A percentile compares a stretch with the other conserved stretches of the same genome.
Conservation (phyloP, 2,329 filamentous ascomycete species). For the Xylaria polymorpha region DNA sequence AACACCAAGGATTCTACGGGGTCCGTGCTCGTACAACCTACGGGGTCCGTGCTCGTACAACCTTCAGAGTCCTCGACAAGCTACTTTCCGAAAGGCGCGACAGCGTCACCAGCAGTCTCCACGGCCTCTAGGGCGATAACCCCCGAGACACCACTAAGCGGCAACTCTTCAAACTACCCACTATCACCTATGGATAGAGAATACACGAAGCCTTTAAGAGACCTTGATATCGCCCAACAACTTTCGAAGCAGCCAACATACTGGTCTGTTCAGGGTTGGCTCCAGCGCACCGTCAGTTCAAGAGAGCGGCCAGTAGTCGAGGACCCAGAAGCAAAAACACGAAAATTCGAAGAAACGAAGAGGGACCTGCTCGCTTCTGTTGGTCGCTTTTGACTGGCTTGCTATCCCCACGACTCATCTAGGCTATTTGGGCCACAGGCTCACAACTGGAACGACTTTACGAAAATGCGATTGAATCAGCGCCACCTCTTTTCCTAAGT, state of each 20-base stretch:
- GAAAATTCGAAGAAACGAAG: constrained; percentile 61
- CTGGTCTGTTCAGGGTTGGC: constrained; percentile 47
- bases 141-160: constrained; percentile 19
- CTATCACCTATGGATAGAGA: constrained; percentile 47
- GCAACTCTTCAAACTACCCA: constrained; percentile 40
- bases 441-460: constrained; percentile 25
- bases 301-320: constrained; percentile 34
- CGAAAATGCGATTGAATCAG: constrained; percentile 13
- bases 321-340: constrained; percentile 52
- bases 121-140: not conserved
- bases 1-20: constrained; percentile 2
- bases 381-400: constrained; percentile 40
- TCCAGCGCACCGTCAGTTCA: constrained; percentile 44
- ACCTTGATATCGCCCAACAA: constrained; percentile 49
- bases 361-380: constrained; percentile 56
- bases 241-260: constrained; percentile 48
- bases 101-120: constrained; percentile 3
- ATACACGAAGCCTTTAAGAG: constrained; percentile 42
- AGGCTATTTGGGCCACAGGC: constrained; percentile 4
- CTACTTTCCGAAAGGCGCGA: constrained; percentile 41
- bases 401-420: not conserved
- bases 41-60: constrained; percentile 31
- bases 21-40: constrained; percentile 27
- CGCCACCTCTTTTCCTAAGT: not conserved
- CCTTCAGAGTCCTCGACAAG: constrained; percentile 39